Base-by-base conservation (phyloP, 2,329 filamentous ascomycete species). In the Phaeophleospora eucalypticola region DNA sequence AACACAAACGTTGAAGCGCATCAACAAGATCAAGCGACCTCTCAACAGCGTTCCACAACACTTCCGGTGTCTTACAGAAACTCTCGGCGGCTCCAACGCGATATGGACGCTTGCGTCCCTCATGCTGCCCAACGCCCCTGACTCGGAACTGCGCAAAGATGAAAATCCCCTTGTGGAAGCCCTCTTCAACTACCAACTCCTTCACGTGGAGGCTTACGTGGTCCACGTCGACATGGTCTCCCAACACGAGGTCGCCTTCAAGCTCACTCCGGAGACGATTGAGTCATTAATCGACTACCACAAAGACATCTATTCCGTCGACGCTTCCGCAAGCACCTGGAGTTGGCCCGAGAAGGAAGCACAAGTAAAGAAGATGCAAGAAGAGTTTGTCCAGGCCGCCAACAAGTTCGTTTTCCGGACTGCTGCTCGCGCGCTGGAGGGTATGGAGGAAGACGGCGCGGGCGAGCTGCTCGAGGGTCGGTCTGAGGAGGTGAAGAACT, bases 221-320 rank as follows among this genome's bases (percentile, higher is more conserved):
- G 93, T 98, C 52, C 91, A 97, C 70, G 89, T 98, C 70, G 93
- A 98, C 75, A 95, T 97, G 89, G 91, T 98, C 50, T 82, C 94
- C 63, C 86, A 90, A 71, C 93, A 95, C 68, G 93, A 97, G 75
- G 89, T 98, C 64, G 93, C 90, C 58, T 97, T 90, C 80, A 98
- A 98, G 80, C 80, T 98, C 64, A 97, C 90, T 18, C 81, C 84
- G 48, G 93, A 97, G 67, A 89, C 90, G 52, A 98, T 98, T 72
- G 89, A 95, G 63, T 74, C 87, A 43, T 81, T 98, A 56, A 85
- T 95, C 67, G 88, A 95, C 68, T 95, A 95, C 70, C 93, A 98
- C 80, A 90, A 93, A 76, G 88, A 96, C 56, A 80, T 97, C 60
- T 90, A 95, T 76, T 95, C 88, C 59, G 80, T 90, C 62, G 88